These are phyloP conservation scores for Marasmius fiardii DNA, from an alignment of 1,284 basidiomycete species.

Conservation along the genomic window DNA sequence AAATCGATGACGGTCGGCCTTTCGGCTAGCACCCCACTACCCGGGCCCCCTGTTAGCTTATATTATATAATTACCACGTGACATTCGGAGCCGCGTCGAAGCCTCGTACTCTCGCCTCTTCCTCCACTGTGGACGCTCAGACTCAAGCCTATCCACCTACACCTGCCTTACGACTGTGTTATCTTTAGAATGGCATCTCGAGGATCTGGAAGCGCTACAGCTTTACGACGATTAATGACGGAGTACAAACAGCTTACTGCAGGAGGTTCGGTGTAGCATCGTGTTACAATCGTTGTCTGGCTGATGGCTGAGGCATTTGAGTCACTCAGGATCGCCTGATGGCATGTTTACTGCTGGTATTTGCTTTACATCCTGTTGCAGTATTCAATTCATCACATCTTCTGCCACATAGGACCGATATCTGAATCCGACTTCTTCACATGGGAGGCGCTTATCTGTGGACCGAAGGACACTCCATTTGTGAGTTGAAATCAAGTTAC, in stretches of 20 bases:
- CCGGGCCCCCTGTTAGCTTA: too few species aligned
- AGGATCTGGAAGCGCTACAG: conserved; percentile 54
- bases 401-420: conserved; percentile 64
- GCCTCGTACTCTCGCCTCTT: too few species aligned
- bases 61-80: too few species aligned
- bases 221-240: conserved; percentile 82
- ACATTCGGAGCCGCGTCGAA: too few species aligned
- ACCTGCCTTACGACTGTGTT: too few species aligned
- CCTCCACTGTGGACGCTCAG: too few species aligned
- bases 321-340: conserved; percentile 73
- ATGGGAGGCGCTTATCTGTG: conserved; percentile 97
- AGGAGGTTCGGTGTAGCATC: conserved; percentile 32
- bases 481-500: conserved; percentile 40
- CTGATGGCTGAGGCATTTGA: background rate
- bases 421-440: conserved; percentile 96
- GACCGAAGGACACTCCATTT: conserved; percentile 97
- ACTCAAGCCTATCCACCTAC: too few species aligned
- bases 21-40: too few species aligned
- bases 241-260: conserved; percentile 87
- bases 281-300: background rate
- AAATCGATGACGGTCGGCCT: too few species aligned
- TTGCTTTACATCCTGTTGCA: background rate
- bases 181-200: conserved; percentile 34
- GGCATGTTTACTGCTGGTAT: conserved; percentile 91
- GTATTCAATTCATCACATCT: background rate